phyloP scores from a whole-genome alignment of 495 filamentous ascomycete genomes.

The Darksidea phi region DNA sequence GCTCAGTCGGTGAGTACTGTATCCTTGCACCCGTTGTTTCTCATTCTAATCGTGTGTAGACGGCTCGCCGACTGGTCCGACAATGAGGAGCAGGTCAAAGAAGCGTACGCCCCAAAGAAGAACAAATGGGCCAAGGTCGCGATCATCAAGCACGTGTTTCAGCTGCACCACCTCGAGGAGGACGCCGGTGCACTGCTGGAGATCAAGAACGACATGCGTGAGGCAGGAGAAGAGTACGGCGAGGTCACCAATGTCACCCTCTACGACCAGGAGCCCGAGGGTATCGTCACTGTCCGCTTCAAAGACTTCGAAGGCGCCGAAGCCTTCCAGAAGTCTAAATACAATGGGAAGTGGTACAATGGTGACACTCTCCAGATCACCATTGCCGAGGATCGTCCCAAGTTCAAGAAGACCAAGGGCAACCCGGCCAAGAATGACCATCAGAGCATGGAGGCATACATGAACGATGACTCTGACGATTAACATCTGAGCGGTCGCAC shows the following conservation, averaged over 20 bases:
- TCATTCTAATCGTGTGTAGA: slow-evolving; percentile 56
- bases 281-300: slow-evolving; percentile 82
- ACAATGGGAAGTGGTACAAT: slow-evolving; percentile 7
- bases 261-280: slow-evolving; percentile 84
- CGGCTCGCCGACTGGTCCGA: slow-evolving; percentile 14
- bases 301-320: slow-evolving; percentile 3
- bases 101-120: slow-evolving; percentile 69
- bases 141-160: slow-evolving; percentile 94
- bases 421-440: slow-evolving; percentile 32
- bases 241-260: slow-evolving; percentile 87
- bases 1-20: slow-evolving; percentile 5
- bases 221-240: slow-evolving; percentile 84
- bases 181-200: slow-evolving; percentile 82
- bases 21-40: too few relatives aligned
- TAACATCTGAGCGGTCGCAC: too few relatives aligned
- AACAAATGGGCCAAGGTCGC: slow-evolving; percentile 75
- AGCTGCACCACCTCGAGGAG: slow-evolving; percentile 76
- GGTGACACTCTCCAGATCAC: slow-evolving; percentile 7
- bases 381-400: slow-evolving; percentile 32
- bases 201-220: slow-evolving; percentile 90
- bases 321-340: slow-evolving; percentile 1
- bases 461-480: too few relatives aligned
- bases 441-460: not conserved
- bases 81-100: slow-evolving; percentile 44
- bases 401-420: slow-evolving; percentile 49